Percentiles rank a stretch among this genome's conserved stretches.
Conservation (phyloP, 768 basidiomycete genomes). For the Lentinula edodes region DNA sequence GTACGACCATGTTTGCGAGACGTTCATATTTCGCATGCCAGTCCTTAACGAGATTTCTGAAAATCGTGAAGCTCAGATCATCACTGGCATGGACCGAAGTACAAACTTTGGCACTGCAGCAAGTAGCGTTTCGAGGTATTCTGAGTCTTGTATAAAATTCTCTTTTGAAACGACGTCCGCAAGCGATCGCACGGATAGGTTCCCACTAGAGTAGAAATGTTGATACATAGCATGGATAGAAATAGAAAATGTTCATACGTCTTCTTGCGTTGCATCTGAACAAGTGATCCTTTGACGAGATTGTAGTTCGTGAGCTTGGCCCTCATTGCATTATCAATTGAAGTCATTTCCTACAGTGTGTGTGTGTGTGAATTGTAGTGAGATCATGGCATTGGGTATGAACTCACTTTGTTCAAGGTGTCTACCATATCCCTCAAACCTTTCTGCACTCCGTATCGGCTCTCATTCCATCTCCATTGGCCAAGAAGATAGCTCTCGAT, state of each 20-base stretch:
- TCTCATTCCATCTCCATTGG: constrained; percentile 91
- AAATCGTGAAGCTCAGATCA: constrained; percentile 26
- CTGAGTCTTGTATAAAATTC: constrained; percentile 82
- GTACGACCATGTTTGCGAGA: constrained; percentile 85
- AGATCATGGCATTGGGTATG: neutral
- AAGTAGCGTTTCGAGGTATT: constrained; percentile 88
- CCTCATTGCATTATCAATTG: constrained; percentile 94
- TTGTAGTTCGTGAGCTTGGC: constrained; percentile 89
- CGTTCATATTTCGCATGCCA: constrained; percentile 91
- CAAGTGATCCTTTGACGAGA: constrained; percentile 86
- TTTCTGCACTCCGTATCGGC: constrained; percentile 81
- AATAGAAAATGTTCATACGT: constrained; percentile 40
- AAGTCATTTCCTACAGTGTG: constrained; percentile 73
- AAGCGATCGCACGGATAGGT: constrained; percentile 87
- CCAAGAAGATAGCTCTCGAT: constrained; percentile 77
- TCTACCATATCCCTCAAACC: constrained; percentile 84
- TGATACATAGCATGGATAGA: neutral
- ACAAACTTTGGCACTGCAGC: constrained; percentile 92
- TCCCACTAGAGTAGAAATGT: constrained; percentile 54
- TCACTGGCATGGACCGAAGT: constrained; percentile 8
- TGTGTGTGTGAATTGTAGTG: neutral
- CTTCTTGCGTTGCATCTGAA: constrained; percentile 92
- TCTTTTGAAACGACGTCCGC: constrained; percentile 79
- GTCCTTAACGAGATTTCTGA: constrained; percentile 69
- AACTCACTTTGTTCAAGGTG: constrained; percentile 70